Evolutionary conservation across 352 stramenopile species (phyloP).

Genomic region (Phytophthora pinifolia): DNA sequence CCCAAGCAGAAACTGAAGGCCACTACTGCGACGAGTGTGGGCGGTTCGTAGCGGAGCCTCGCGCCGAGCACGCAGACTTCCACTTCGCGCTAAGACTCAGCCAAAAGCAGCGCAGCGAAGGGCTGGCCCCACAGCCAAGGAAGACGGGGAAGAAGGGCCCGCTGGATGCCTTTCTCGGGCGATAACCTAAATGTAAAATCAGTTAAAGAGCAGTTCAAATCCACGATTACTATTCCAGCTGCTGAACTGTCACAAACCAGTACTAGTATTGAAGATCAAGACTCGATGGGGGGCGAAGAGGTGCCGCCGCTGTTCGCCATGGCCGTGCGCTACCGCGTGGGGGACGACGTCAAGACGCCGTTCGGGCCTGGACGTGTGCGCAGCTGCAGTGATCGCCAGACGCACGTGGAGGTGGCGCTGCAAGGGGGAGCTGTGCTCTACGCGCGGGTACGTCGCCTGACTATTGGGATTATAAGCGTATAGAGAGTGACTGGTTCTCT

Average conservation of each 20-base stretch:
- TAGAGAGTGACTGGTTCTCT: constrained; percentile 1
- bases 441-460: constrained; percentile 33
- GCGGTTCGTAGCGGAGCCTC: constrained; percentile 31
- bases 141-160: constrained; percentile 35
- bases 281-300: constrained; percentile 28
- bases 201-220: too few species aligned
- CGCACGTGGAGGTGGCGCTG: constrained; percentile 57
- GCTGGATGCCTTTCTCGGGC: constrained; percentile 48
- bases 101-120: constrained; percentile 23
- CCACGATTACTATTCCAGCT: too few species aligned
- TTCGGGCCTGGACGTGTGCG: constrained; percentile 62
- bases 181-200: constrained; percentile 4
- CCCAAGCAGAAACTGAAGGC: constrained; percentile 7
- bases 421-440: constrained; percentile 56
- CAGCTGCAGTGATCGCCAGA: constrained; percentile 43
- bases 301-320: constrained; percentile 74
- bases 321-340: constrained; percentile 59
- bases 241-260: background rate
- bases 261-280: constrained; percentile 12
- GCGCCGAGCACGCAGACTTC: constrained; percentile 56
- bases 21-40: constrained; percentile 47
- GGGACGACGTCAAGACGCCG: constrained; percentile 66
- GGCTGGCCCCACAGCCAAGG: constrained; percentile 5
- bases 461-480: background rate
- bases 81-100: constrained; percentile 58